Evolutionary conservation across 768 basidiomycete genomes (phyloP), one percentile per base, ranked within the genome.

Genomic region (Panaeolus cyanescens): DNA sequence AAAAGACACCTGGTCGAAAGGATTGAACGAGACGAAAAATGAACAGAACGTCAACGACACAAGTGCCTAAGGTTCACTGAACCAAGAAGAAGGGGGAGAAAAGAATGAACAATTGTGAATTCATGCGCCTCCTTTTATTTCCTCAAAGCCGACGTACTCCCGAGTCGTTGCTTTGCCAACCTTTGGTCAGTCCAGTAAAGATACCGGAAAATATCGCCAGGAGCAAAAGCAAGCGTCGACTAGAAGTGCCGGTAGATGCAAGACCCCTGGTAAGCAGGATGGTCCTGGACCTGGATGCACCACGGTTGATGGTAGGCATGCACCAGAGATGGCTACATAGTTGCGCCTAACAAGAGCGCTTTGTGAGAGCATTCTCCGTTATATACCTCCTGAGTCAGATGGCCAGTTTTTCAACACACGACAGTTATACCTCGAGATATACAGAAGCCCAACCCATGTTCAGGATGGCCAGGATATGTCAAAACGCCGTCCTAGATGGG

Each of bases 1-100:
- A 70, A 64, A 65, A 71, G 75, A 82, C 80, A 74, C 83, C 80
- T 75, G 82, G 83, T 80, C 81, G 70, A 73, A 72, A 75, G n/a
- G 66, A 64, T 65, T 59, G 65, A 65, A 65, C 61, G 69, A 65
- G 67, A 65, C 62, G 63, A 68, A n/a, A n/a, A 67, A 68, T 68
- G 65, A 71, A 73, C 71, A 72, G 72, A 77, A 77, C 77, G 78
- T 80, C 80, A 76, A 80, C 72, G 77, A 80, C 77, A 74, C 75
- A 75, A 70, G 68, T 61, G 63, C 66, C 65, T 65, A 61, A 56
- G 70, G 71, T 73, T 74, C 71, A 53, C 71, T 65, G 68, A 71
- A 74, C 72, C 70, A 63, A 63, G 59, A 55, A 65, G 28, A 58
- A 37, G 37, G 34, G 19, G 56, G 22, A 39, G 42, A 30, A 50